phyloP scores from a whole-genome alignment of 2,329 filamentous ascomycete species.

The Colletotrichum kahawae region DNA sequence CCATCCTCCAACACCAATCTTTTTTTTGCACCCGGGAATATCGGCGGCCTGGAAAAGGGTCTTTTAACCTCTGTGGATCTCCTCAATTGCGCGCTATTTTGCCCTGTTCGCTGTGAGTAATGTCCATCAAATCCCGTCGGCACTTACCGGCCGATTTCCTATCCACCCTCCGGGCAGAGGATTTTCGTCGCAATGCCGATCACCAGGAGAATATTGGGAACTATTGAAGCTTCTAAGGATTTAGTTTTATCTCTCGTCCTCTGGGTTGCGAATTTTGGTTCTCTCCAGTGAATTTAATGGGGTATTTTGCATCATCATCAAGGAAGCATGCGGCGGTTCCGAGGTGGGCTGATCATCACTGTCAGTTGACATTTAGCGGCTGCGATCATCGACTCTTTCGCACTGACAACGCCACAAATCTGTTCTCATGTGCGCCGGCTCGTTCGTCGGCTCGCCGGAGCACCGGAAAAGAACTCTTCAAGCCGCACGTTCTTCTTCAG shows the following conservation, averaged over 20 bases:
- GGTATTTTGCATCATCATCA: not conserved
- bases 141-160: not conserved
- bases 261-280: not conserved
- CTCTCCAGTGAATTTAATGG: not conserved
- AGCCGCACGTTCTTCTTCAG: not conserved
- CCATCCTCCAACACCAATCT: not conserved
- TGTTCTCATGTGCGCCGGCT: not conserved
- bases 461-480: not conserved
- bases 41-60: not conserved
- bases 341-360: not conserved
- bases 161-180: not conserved
- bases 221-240: not conserved
- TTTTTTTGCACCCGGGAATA: not conserved
- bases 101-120: not conserved
- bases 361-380: not conserved
- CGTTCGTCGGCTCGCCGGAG: not conserved
- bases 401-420: not conserved
- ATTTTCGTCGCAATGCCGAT: not conserved
- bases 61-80: not conserved
- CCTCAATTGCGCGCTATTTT: not conserved
- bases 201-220: not conserved
- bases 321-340: not conserved
- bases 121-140: not conserved
- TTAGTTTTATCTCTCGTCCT: not conserved
- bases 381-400: not conserved